phyloP scores from a whole-genome alignment of 139 green algal species.

The Micromonas pusilla region DNA sequence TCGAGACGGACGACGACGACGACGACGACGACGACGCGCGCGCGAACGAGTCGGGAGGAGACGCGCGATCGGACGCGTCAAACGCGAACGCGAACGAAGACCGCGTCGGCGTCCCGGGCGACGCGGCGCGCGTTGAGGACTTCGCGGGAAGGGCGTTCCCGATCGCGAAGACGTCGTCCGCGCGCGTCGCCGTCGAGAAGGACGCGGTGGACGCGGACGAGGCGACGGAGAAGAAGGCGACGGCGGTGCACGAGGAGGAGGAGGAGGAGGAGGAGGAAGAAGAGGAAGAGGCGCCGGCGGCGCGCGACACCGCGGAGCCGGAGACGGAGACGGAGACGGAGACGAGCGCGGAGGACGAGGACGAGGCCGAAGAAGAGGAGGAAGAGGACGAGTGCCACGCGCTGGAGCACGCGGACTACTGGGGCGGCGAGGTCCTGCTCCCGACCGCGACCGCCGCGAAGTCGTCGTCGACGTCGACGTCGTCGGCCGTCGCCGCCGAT shows the following conservation, averaged over 20 bases:
- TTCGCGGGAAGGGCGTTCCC: no score
- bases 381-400: slow-evolving; percentile 16
- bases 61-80: no score
- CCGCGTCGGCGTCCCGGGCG: no score
- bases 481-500: neutral
- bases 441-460: neutral
- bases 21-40: neutral
- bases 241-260: neutral
- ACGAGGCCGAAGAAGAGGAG: neutral
- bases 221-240: neutral
- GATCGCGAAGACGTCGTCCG: no score
- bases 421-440: neutral
- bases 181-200: no score
- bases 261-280: neutral
- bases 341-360: neutral
- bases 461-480: no score
- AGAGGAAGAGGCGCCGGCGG: neutral
- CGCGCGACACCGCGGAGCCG: neutral
- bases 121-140: no score
- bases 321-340: neutral
- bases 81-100: no score
- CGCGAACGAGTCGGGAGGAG: neutral
- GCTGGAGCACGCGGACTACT: neutral
- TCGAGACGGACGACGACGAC: neutral
- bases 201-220: no score